Evolutionary conservation across 2,329 filamentous ascomycete species (phyloP).

Genomic region (Trichothecium sympodiale): DNA sequence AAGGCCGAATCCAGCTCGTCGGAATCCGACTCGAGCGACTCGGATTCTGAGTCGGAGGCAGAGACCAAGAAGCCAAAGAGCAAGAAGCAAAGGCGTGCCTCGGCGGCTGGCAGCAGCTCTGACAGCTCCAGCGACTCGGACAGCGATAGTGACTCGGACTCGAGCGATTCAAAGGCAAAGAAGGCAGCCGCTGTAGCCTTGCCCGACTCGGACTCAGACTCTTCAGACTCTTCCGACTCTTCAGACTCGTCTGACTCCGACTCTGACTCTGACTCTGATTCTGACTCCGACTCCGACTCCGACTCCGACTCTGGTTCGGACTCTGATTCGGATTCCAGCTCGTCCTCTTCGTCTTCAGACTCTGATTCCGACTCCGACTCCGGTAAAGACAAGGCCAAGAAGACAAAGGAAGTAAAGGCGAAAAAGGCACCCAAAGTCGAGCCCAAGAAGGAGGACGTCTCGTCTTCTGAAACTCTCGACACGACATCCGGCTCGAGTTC

Average conservation of each 20-base stretch:
- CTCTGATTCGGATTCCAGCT: slow-evolving; percentile 19
- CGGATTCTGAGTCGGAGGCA: slow-evolving; percentile 24
- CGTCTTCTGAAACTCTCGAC: slow-evolving; percentile 39
- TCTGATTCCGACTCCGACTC: slow-evolving; percentile 11
- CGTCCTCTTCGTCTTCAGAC: slow-evolving; percentile 11
- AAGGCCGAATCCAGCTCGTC: slow-evolving; percentile 2
- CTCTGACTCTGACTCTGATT: slow-evolving; percentile 23
- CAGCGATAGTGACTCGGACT: slow-evolving; percentile 23
- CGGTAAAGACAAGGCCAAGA: slow-evolving; percentile 10
- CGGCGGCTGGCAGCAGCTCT: slow-evolving; percentile 13
- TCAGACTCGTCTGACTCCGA: slow-evolving; percentile 23
- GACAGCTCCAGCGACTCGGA: slow-evolving; percentile 20
- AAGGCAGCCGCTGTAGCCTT: slow-evolving; percentile 29
- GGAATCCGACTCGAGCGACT: slow-evolving; percentile 7
- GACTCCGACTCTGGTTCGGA: slow-evolving; percentile 19
- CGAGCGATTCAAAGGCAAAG: slow-evolving; percentile 22
- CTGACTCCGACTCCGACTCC: slow-evolving; percentile 16
- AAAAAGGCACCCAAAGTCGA: background rate
- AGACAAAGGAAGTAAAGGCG: slow-evolving; percentile 8
- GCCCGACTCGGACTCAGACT: slow-evolving; percentile 19
- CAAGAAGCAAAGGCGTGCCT: slow-evolving; percentile 8
- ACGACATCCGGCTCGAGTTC: slow-evolving; percentile 30
- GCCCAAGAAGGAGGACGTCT: slow-evolving; percentile 18
- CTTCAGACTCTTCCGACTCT: slow-evolving; percentile 13
- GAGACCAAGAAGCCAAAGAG: slow-evolving; percentile 36